Conservation (phyloP, 2,329 filamentous ascomycete species). For the Alternaria solani region DNA sequence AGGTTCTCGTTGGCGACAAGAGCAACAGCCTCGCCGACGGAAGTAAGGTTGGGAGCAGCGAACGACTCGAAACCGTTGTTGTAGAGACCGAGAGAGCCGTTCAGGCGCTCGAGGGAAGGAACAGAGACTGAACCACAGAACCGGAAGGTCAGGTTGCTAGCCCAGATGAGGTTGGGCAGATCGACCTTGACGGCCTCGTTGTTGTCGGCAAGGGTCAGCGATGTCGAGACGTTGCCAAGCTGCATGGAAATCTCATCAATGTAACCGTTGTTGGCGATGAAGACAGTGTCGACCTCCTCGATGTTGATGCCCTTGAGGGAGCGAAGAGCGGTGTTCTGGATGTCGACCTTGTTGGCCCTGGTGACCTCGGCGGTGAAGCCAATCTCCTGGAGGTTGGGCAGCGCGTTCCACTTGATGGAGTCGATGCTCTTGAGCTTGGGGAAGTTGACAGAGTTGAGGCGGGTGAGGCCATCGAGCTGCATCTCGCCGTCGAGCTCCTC, state of each 20-base stretch:
- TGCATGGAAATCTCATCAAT: constrained; percentile 79
- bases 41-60: constrained; percentile 73
- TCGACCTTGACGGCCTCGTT: constrained; percentile 73
- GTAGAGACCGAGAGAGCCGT: constrained; percentile 84
- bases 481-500: constrained; percentile 74
- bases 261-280: constrained; percentile 85
- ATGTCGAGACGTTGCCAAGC: constrained; percentile 75
- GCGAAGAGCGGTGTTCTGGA: constrained; percentile 86
- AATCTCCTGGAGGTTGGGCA: constrained; percentile 69
- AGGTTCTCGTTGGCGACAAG: constrained; percentile 66
- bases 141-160: constrained; percentile 81
- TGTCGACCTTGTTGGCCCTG: constrained; percentile 72
- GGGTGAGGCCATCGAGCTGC: constrained; percentile 71
- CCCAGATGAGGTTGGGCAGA: constrained; percentile 80
- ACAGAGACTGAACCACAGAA: constrained; percentile 78
- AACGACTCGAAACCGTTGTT: constrained; percentile 74
- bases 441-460: constrained; percentile 74
- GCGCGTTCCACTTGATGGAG: constrained; percentile 74
- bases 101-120: constrained; percentile 76
- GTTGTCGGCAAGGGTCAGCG: constrained; percentile 82
- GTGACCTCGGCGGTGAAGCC: constrained; percentile 71
- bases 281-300: constrained; percentile 72
- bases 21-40: constrained; percentile 65
- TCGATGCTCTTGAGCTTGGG: constrained; percentile 70
- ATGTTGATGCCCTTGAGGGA: constrained; percentile 84